phyloP scores from a whole-genome alignment of 2,329 filamentous ascomycete genomes.

The Pseudocercospora pini-densiflorae region DNA sequence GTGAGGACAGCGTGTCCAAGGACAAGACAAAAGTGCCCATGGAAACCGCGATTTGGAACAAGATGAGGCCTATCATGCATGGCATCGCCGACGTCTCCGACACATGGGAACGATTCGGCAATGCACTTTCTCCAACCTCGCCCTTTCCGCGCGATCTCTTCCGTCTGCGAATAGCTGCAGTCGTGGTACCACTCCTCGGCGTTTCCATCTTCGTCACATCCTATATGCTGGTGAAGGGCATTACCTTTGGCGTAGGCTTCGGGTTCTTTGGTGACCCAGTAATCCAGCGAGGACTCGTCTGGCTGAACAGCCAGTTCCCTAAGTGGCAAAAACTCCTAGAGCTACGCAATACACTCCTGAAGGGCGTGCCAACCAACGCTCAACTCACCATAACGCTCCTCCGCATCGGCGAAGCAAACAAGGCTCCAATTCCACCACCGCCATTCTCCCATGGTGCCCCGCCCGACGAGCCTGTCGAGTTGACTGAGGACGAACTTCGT shows the following conservation, averaged over 20 bases:
- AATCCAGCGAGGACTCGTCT: constrained; percentile 62
- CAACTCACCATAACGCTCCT: constrained; percentile 81
- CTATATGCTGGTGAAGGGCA: constrained; percentile 63
- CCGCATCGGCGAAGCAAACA: constrained; percentile 80
- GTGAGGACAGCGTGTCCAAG: constrained; percentile 53
- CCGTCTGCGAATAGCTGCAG: constrained; percentile 51
- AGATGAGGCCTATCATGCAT: constrained; percentile 75
- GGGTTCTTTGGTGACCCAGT: constrained; percentile 81
- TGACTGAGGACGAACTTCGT: constrained; percentile 56
- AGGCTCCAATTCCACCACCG: constrained; percentile 72
- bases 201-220: constrained; percentile 52
- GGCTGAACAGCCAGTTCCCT: constrained; percentile 66
- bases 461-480: constrained; percentile 55
- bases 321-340: constrained; percentile 77
- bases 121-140: constrained; percentile 56
- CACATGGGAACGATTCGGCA: constrained; percentile 66
- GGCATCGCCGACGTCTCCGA: constrained; percentile 63
- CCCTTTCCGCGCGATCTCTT: constrained; percentile 52
- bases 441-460: constrained; percentile 51
- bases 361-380: constrained; percentile 83
- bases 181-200: constrained; percentile 50
- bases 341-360: constrained; percentile 75
- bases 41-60: constrained; percentile 75
- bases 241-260: constrained; percentile 71
- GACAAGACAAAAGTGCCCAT: constrained; percentile 82